phyloP scores from a whole-genome alignment of 129 eudicot genomes.

The Sambucus nigra region DNA sequence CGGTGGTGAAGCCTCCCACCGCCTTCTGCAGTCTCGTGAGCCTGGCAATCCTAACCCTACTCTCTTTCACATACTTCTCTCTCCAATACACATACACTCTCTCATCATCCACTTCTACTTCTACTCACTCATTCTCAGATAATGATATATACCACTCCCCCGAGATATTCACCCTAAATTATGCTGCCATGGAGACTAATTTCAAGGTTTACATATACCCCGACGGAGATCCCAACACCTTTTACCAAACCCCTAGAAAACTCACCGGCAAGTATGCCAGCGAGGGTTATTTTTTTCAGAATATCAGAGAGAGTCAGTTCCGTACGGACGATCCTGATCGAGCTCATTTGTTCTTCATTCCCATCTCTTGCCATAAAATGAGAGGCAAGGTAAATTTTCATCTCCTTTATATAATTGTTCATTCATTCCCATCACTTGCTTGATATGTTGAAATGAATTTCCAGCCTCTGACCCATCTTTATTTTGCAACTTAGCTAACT shows the following conservation, averaged over 20 bases:
- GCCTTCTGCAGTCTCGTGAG: conserved; percentile 44
- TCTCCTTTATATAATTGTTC: too few species aligned
- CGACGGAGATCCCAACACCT: conserved; percentile 86
- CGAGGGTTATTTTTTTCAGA: conserved; percentile 94
- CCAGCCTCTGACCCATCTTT: too few species aligned
- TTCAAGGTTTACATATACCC: conserved; percentile 76
- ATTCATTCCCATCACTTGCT: too few species aligned
- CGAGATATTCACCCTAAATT: conserved; percentile 56
- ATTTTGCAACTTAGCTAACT: too few species aligned
- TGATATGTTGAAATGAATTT: too few species aligned
- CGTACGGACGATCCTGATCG: conserved; percentile 86
- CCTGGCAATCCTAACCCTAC: conserved; percentile 55
- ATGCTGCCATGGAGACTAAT: conserved; percentile 65
- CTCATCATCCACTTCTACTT: too few species aligned
- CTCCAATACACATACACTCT: conserved; percentile 15
- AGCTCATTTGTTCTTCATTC: conserved; percentile 87
- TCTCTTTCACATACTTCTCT: conserved; percentile 61
- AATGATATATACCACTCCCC: conserved; percentile 67
- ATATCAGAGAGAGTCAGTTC: conserved; percentile 69
- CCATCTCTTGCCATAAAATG: conserved; percentile 96
- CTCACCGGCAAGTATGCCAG: conserved; percentile 90
- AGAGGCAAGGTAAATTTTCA: conserved; percentile 97
- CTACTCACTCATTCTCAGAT: too few species aligned
- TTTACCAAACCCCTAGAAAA: conserved; percentile 89
- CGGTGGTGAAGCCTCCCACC: conserved; percentile 46